phyloP scores from a whole-genome alignment of 352 stramenopile genomes.

The Blastocystis sp. region DNA sequence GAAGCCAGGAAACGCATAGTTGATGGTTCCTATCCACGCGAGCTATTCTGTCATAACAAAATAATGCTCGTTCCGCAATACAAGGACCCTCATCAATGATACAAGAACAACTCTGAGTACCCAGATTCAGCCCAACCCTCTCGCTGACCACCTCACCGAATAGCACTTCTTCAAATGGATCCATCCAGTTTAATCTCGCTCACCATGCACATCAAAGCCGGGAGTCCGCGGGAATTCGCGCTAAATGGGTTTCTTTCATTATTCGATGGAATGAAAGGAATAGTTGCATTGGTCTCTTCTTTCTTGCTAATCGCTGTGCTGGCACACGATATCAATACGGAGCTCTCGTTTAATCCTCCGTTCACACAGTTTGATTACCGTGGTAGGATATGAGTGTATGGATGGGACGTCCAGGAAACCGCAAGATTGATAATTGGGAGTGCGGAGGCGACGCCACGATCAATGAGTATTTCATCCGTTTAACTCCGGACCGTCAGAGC shows the following conservation, averaged over 20 bases:
- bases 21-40: too few species aligned
- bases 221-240: neutral
- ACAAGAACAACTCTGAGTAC: too few species aligned
- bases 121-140: too few species aligned
- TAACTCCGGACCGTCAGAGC: slow-evolving; percentile 63
- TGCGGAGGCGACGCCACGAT: slow-evolving; percentile 56
- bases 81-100: too few species aligned
- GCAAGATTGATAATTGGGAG: slow-evolving; percentile 39
- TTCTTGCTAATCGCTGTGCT: neutral
- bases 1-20: too few species aligned
- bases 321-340: neutral
- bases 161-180: too few species aligned
- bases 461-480: slow-evolving; percentile 61
- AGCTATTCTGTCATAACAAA: too few species aligned
- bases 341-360: slow-evolving; percentile 31
- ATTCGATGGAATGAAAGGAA: slow-evolving; percentile 31
- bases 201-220: too few species aligned
- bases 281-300: neutral
- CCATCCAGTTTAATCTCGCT: too few species aligned
- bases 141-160: too few species aligned
- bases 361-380: neutral
- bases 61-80: too few species aligned
- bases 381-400: neutral
- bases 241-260: neutral
- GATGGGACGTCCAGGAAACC: neutral